Percentiles rank a stretch among this genome's conserved stretches.
These are phyloP conservation scores for Beauveria caledonica DNA, from an alignment of 2,329 filamentous ascomycete genomes.

Conservation along the genomic window DNA sequence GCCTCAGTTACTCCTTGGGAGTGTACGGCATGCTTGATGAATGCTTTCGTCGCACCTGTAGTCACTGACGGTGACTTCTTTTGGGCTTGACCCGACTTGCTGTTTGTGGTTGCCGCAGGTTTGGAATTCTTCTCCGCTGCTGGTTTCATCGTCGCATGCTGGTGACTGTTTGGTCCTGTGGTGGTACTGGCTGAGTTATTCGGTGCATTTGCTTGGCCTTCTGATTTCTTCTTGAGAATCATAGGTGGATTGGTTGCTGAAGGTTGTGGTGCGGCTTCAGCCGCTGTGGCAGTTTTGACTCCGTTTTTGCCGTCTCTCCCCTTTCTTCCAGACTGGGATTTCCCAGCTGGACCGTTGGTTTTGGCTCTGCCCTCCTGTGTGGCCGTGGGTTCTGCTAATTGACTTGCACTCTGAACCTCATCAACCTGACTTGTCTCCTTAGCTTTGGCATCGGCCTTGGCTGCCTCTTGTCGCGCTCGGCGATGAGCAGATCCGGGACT, in stretches of 20 bases:
- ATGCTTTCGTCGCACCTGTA: constrained; percentile 54
- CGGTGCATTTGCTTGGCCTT: constrained; percentile 17
- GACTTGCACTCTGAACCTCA: neutral
- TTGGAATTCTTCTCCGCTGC: constrained; percentile 28
- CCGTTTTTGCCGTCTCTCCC: constrained; percentile 29
- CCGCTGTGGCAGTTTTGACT: constrained; percentile 29
- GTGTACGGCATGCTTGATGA: constrained; percentile 76
- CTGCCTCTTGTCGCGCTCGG: constrained; percentile 49
- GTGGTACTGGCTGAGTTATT: constrained; percentile 14
- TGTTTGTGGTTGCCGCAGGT: constrained; percentile 27
- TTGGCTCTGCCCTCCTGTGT: constrained; percentile 16
- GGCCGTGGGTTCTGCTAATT: neutral
- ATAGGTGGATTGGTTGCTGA: constrained; percentile 26
- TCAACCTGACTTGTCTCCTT: constrained; percentile 15
- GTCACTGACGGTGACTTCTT: constrained; percentile 25
- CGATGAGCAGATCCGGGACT: constrained; percentile 55
- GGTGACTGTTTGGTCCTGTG: constrained; percentile 9
- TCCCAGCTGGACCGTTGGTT: constrained; percentile 10
- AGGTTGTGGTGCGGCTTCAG: constrained; percentile 22
- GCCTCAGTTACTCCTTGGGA: constrained; percentile 87
- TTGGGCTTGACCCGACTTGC: constrained; percentile 21
- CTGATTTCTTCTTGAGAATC: constrained; percentile 35
- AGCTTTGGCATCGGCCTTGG: constrained; percentile 40
- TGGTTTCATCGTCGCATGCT: constrained; percentile 19
- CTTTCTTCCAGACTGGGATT: constrained; percentile 19